Evolutionary conservation across 495 filamentous ascomycete species (phyloP), one percentile per base, ranked within the genome.

Genomic region (Parathielavia appendiculata): DNA sequence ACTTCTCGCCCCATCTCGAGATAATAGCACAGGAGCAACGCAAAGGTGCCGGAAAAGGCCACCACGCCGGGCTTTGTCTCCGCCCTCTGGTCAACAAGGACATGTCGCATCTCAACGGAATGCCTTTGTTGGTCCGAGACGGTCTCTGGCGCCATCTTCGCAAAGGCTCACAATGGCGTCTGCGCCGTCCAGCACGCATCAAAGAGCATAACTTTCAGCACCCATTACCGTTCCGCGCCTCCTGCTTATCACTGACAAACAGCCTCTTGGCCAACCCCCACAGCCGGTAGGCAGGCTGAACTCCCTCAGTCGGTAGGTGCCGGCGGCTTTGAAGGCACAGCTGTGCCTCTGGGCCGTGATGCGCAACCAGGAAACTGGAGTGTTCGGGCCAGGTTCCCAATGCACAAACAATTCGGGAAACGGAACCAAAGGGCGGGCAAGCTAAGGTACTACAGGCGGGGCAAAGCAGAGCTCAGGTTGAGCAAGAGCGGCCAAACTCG

Each of bases 21-120:
- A 58, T 45, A 51, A 49, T n/a, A 57, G 41, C 54, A 57, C 35
- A 57, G 54, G 44, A 50, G 54, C 22, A 11, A 7, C 12, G 26
- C 34, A 36, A 9, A 22, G 5, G 38, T 16, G 53, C 36, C n/a
- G n/a, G 26, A 30, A 6, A 23, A 19, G 16, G 20, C 36, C 50
- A 38, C 48, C 4, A 5, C 17, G 17, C 5, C 19, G 50, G 34
- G 23, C 35, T 56, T 48, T 56, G 49, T 40, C 49, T 51, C 49
- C 32, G 34, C 4, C 23, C 40, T 38, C 40, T 38, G 5, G 16
- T 11, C 38, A 39, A 22, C 30, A 26, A 12, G 20, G 19, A 23
- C 22, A 0, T 52, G 49, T 39, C 34, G 35, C 49, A 51, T 38
- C 35, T 23, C 19, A 26, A n/a, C 16, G 35, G 16, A 39, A 39